Base-by-base conservation (phyloP, 192 early-diverging fungal species). In the Rhizoclosmatium sp. region DNA sequence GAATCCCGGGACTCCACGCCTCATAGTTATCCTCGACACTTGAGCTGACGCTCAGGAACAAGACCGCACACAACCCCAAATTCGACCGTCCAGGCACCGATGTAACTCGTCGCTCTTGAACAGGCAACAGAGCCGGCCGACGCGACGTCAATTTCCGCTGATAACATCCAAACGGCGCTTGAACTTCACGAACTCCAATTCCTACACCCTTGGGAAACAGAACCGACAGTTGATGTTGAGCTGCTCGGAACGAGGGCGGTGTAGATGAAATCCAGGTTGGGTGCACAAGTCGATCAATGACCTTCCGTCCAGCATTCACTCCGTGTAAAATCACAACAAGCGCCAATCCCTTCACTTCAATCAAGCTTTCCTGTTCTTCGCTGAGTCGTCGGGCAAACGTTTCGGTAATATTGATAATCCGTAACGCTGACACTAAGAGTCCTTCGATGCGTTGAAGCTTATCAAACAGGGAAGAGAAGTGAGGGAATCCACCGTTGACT, bases 121-220 rank as follows among this genome's bases (percentile, higher is more conserved):
- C n/a, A 23, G 73, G 73, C 46, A 64, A 19, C 3, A 7, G n/a
- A 10, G n/a, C 9, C 61, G 60, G 59, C 4, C 61, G 73, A 12
- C 73, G 73, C 48, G 51, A 40, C 19, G 7, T 45, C 4, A 75
- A 7, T 39, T 47, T 75, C 16, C 73, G 58, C 39, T 60, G 58
- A 42, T 44, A 75, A 12, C 40, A 10, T 64, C 73, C 73, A 10
- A 75, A 46, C 45, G 61, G 73, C 4, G 23, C 10, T 14, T 58
- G 73, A 42, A 64, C 12, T 7, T 75, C 59, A 2, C 73, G 61
- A n/a, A 75, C 60, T 47, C 62, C 59, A 16, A 75, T 23, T 9
- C 51, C n/a, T 9, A 73, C 9, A 21, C 71, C 71, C 23, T 54
- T 73, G 3, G 71, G 56, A 59, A 12, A 73, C 14, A 73, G 71